Evolutionary conservation across 108 stramenopile species (phyloP), one percentile per base, ranked within the genome.

Genomic region (Epithemia pelagica): DNA sequence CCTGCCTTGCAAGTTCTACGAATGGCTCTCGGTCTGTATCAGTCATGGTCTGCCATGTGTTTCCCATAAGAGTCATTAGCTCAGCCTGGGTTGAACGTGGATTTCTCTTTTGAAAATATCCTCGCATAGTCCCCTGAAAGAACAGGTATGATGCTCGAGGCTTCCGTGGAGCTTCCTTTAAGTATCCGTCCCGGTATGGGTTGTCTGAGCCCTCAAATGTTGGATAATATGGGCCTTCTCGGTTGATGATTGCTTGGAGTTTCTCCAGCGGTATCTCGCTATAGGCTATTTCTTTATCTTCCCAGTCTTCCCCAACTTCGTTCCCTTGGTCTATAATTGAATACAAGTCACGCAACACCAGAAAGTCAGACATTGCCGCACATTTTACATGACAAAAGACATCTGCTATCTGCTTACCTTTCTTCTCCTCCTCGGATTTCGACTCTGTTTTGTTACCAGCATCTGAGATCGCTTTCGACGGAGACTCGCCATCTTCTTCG

Each of bases 131-230:
- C 30, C 85, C 77, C 61, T 90, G 90, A 67, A 86, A 95, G 65
- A 92, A 84, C 0, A 89, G 76, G 60, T 90, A 92, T 22, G 90
- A 91, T 19, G 91, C 85, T 25, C 90, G 73, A 20, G 94, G 89
- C 66, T 89, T 91, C 58, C 80, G 85, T n/a, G 94, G 94, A 20
- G 94, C 87, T 66, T 89, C 86, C 2, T 89, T 92, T 28, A 89
- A 33, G 61, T 85, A 91, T 54, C 94, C 94, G 67, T 95, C 94
- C 23, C 90, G 74, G 67, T 95, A 95, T 0, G 94, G 82, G 66
- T 95, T 95, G 66, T 90, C 86, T 33, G 77, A 90, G 25, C 84
- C 84, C 56, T 83, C 80, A 62, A 85, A 56, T 27, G 67, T 69
- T 1, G 87, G 84, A 56, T 90, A 92, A 65, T 91, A 90, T 0